Evolutionary conservation across 1,139 yeast genomes (phyloP).

Genomic region (Ogataea hybrid): DNA sequence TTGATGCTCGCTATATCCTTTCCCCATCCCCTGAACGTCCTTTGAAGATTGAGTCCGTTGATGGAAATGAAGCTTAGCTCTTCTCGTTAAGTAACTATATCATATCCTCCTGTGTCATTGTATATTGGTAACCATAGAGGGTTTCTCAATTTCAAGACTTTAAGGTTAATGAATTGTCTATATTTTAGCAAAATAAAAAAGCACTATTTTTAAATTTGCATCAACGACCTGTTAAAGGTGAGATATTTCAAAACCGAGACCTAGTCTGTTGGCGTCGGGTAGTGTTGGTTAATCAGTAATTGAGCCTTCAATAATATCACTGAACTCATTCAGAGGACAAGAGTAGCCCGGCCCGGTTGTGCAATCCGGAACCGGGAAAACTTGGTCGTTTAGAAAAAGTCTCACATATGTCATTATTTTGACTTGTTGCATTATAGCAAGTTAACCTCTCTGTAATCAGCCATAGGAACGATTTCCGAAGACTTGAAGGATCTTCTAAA

Average conservation of each 20-base stretch:
- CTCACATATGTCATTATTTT: conserved; percentile 9
- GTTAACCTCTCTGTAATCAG: conserved; percentile 47
- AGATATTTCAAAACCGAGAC: neutral
- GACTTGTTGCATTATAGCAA: conserved; percentile 29
- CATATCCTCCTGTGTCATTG: neutral
- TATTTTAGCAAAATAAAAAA: neutral
- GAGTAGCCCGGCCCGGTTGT: conserved; percentile 52
- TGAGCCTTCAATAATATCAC: conserved; percentile 32
- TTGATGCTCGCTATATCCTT: conserved; percentile 40
- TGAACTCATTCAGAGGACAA: conserved; percentile 38
- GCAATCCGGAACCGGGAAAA: conserved; percentile 47
- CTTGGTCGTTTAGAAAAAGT: conserved; percentile 46
- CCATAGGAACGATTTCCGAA: conserved; percentile 51
- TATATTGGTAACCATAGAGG: neutral
- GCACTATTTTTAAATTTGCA: neutral
- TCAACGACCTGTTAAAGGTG: neutral
- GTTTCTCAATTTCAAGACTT: neutral
- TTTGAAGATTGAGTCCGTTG: conserved; percentile 18
- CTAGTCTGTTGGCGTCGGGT: neutral
- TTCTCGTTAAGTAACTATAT: neutral
- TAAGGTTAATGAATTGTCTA: neutral
- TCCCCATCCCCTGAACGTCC: conserved; percentile 41
- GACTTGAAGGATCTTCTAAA: conserved; percentile 42
- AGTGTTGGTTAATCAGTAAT: conserved; percentile 21
- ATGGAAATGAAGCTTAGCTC: neutral